Percentiles rank a stretch among this genome's conserved stretches.
Conservation (phyloP, 148 eudicot species). For the Spergularia marina region DNA sequence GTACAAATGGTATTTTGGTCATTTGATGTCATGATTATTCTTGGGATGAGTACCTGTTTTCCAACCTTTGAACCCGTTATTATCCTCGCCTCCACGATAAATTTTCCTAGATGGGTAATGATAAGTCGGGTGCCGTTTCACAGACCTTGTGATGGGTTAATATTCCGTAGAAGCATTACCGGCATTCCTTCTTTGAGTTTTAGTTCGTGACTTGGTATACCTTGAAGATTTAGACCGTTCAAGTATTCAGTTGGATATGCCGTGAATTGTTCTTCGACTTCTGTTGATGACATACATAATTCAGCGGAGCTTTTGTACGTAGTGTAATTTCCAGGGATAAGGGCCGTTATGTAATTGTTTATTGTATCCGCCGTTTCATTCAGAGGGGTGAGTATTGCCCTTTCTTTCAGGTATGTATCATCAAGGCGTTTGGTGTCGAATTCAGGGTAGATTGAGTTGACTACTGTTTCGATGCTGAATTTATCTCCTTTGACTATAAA, state of each 20-base stretch:
- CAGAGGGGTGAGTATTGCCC: slow-evolving; percentile 10
- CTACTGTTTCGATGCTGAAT: not conserved
- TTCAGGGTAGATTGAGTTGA: not conserved
- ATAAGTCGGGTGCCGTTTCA: not conserved
- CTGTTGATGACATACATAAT: not conserved
- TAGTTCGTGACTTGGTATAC: not conserved
- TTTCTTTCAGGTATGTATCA: not conserved
- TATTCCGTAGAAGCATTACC: slow-evolving; percentile 9
- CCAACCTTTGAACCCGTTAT: not conserved
- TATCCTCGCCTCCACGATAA: not conserved
- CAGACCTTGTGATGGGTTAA: slow-evolving; percentile 15
- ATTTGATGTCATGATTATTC: not conserved
- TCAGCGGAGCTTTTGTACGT: not conserved
- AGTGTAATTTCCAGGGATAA: not conserved
- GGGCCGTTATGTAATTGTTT: slow-evolving; percentile 4
- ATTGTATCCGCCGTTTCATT: slow-evolving; percentile 1
- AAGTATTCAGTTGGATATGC: not conserved
- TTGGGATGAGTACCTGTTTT: not conserved
- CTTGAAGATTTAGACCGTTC: not conserved
- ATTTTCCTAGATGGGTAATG: not conserved
- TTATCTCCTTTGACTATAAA: not conserved
- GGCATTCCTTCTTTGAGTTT: not conserved
- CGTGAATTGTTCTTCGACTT: not conserved
- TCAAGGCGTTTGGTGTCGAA: not conserved
- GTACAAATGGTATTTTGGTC: not conserved